A percentile compares a stretch with the other conserved stretches of the same genome.
phyloP scores from a whole-genome alignment of 1,139 yeast species.

The Blastobotrys illinoisensis region DNA sequence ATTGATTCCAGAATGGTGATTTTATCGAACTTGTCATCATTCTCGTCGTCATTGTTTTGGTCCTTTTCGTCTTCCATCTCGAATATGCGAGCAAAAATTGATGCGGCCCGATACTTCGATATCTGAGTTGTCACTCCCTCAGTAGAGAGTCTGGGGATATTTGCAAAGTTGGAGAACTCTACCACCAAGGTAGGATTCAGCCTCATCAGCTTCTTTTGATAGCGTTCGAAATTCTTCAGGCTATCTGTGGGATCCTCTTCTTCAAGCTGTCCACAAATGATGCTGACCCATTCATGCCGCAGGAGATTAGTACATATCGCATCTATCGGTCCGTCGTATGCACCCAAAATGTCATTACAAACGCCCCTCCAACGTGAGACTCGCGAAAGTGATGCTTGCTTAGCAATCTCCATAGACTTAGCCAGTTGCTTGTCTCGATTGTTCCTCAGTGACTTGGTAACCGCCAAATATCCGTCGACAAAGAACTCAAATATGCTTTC shows the following conservation, averaged over 20 bases:
- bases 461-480: conserved; percentile 40
- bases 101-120: conserved; percentile 60
- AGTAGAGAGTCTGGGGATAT: conserved; percentile 54
- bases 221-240: conserved; percentile 24
- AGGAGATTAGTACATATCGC: conserved; percentile 7
- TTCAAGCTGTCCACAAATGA: conserved; percentile 36
- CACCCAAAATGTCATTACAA: conserved; percentile 9
- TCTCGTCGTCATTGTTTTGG: conserved; percentile 19
- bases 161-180: conserved; percentile 34
- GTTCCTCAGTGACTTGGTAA: conserved; percentile 8
- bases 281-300: conserved; percentile 41
- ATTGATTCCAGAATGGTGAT: conserved; percentile 53
- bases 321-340: background rate
- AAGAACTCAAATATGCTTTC: conserved; percentile 51
- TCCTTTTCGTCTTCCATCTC: conserved; percentile 12
- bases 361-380: conserved; percentile 11
- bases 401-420: conserved; percentile 11
- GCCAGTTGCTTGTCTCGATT: conserved; percentile 8
- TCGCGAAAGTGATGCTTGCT: conserved; percentile 1
- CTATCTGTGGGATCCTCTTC: conserved; percentile 29
- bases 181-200: conserved; percentile 26
- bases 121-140: conserved; percentile 54
- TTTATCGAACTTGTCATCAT: conserved; percentile 10
- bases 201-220: conserved; percentile 17
- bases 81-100: conserved; percentile 58